A percentile compares a stretch with the other conserved stretches of the same genome.
phyloP scores from a whole-genome alignment of 768 basidiomycete species.

The Suillus ampliporus region DNA sequence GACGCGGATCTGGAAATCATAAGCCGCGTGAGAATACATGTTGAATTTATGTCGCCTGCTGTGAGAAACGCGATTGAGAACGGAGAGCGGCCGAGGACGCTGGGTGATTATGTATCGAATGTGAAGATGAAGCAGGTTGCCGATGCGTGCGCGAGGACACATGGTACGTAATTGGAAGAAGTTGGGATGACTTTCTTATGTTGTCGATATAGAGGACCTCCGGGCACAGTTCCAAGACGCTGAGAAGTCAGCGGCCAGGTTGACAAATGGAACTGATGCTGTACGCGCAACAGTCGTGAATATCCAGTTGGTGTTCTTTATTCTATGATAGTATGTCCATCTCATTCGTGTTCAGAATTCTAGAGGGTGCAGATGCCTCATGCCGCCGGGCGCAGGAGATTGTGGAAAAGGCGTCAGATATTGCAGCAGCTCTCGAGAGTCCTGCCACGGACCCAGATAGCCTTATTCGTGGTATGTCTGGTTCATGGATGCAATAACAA shows the following conservation, averaged over 20 bases:
- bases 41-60: constrained; percentile 73
- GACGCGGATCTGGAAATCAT: constrained; percentile 78
- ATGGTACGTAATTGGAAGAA: constrained; percentile 52
- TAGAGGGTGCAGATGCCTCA: constrained; percentile 65
- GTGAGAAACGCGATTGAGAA: constrained; percentile 73
- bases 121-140: constrained; percentile 83
- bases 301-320: constrained; percentile 14
- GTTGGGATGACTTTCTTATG: constrained; percentile 4
- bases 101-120: constrained; percentile 82
- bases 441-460: constrained; percentile 55
- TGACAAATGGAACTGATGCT: constrained; percentile 63
- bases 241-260: constrained; percentile 55
- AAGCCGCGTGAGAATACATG: constrained; percentile 67
- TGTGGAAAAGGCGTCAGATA: constrained; percentile 58
- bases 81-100: constrained; percentile 68
- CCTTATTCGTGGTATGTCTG: constrained; percentile 54
- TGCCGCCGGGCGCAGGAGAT: constrained; percentile 62
- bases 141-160: constrained; percentile 68
- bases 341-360: constrained; percentile 44
- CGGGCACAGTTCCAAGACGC: constrained; percentile 56
- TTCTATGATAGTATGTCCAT: not conserved
- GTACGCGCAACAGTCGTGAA: constrained; percentile 57
- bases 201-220: constrained; percentile 57
- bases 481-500: constrained; percentile 1
- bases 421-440: constrained; percentile 58